Conservation (phyloP, 108 stramenopile genomes). For the Chaetoceros tenuissimus region DNA sequence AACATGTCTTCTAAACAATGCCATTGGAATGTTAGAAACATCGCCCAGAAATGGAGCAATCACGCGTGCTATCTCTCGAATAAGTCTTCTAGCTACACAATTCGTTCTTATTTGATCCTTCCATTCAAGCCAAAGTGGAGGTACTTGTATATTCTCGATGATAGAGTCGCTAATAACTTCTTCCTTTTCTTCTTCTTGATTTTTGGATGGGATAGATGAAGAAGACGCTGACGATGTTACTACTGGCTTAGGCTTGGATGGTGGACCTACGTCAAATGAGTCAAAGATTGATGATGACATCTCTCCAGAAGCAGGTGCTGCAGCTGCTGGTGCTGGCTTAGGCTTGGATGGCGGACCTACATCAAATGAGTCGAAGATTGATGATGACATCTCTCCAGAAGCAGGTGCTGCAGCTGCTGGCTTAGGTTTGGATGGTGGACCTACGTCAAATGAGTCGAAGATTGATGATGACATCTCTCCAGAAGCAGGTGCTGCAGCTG, state of each 20-base stretch:
- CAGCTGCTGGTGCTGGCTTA: slow-evolving; percentile 8
- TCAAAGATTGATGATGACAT: slow-evolving; percentile 51
- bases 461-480: slow-evolving; percentile 35
- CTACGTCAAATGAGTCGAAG: slow-evolving; percentile 43
- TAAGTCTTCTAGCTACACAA: slow-evolving; percentile 39
- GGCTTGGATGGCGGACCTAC: slow-evolving; percentile 16
- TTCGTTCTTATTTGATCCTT: slow-evolving; percentile 20
- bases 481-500: background rate
- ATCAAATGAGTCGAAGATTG: slow-evolving; percentile 41
- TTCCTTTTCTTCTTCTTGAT: background rate
- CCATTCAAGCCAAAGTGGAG: slow-evolving; percentile 60
- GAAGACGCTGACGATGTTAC: background rate
- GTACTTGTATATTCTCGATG: slow-evolving; percentile 17
- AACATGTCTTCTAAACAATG: slow-evolving; percentile 12
- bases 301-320: slow-evolving; percentile 6
- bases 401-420: slow-evolving; percentile 7
- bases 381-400: slow-evolving; percentile 19
- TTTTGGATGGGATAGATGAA: background rate
- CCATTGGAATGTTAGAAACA: slow-evolving; percentile 15
- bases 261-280: slow-evolving; percentile 24
- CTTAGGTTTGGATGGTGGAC: slow-evolving; percentile 20
- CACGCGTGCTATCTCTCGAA: slow-evolving; percentile 59
- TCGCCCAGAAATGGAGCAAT: slow-evolving; percentile 43
- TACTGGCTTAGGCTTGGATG: background rate
- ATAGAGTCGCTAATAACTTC: slow-evolving; percentile 10